phyloP scores from a whole-genome alignment of 2,329 filamentous ascomycete species.

The Penicillium hordei region DNA sequence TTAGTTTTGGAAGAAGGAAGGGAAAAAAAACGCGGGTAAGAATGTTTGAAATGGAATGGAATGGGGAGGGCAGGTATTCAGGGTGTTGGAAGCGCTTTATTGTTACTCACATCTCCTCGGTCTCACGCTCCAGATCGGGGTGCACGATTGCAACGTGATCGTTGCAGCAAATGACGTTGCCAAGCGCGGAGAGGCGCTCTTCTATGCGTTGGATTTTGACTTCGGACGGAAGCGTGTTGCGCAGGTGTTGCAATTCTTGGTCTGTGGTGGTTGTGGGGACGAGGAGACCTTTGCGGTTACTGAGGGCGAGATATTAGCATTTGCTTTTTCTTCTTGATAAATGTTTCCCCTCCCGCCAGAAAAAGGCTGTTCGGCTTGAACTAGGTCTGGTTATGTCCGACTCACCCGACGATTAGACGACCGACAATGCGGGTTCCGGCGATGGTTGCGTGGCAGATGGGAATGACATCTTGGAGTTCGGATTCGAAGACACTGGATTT shows the following conservation, averaged over 20 bases:
- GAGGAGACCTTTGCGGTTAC: conserved; percentile 94
- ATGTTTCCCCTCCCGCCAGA: not conserved
- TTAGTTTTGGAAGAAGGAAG: not conserved
- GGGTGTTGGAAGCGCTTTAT: not conserved
- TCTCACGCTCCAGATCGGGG: conserved; percentile 94
- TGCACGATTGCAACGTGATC: conserved; percentile 97
- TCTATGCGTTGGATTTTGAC: conserved; percentile 98
- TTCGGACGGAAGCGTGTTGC: conserved; percentile 86
- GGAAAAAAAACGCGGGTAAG: not conserved
- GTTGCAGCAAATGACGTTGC: conserved; percentile 95
- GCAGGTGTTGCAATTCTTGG: conserved; percentile 95
- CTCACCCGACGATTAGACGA: conserved; percentile 83
- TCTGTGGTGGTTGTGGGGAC: conserved; percentile 95
- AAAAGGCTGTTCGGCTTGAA: not conserved
- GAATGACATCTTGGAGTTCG: conserved; percentile 94
- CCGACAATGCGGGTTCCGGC: conserved; percentile 95
- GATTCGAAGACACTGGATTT: conserved; percentile 81
- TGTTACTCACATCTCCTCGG: conserved; percentile 74
- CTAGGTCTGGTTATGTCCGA: not conserved
- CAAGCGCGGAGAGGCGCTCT: conserved; percentile 90
- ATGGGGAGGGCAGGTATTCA: not conserved
- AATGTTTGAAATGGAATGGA: not conserved
- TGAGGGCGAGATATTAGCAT: conserved; percentile 33
- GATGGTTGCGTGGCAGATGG: conserved; percentile 94
- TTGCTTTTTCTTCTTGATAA: not conserved